A percentile compares a stretch with the other conserved stretches of the same genome.
phyloP scores from a whole-genome alignment of 2,329 filamentous ascomycete genomes.

The Anisogramma anomala region DNA sequence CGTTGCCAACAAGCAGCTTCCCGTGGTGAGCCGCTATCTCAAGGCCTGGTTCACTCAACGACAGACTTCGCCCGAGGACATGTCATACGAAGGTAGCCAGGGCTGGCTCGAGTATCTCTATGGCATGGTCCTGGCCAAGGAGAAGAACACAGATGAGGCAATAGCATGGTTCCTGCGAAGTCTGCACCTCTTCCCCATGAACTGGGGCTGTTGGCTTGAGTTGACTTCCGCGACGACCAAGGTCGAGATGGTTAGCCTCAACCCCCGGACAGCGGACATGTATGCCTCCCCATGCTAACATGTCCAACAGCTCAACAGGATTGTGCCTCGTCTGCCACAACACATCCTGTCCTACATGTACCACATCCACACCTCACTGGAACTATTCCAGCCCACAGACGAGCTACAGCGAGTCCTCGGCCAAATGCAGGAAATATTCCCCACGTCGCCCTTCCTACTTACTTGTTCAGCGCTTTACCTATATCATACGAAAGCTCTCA shows the following conservation, averaged over 20 bases:
- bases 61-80: constrained; percentile 39
- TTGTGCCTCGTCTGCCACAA: constrained; percentile 63
- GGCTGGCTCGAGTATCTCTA: constrained; percentile 93
- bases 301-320: constrained; percentile 50
- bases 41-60: constrained; percentile 70
- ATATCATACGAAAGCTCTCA: constrained; percentile 80
- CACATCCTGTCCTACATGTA: constrained; percentile 94
- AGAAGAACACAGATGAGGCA: constrained; percentile 78
- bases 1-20: constrained; percentile 74
- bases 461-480: constrained; percentile 79
- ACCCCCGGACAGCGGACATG: background rate
- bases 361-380: constrained; percentile 78
- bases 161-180: constrained; percentile 80
- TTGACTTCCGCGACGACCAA: constrained; percentile 69
- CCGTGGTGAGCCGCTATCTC: constrained; percentile 61
- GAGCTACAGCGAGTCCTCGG: constrained; percentile 63
- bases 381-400: constrained; percentile 77
- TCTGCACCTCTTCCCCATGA: constrained; percentile 82
- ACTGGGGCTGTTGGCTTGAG: constrained; percentile 96
- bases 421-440: constrained; percentile 74
- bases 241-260: constrained; percentile 60
- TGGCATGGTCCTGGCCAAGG: constrained; percentile 78
- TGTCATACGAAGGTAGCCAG: constrained; percentile 51
- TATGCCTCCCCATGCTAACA: constrained; percentile 19
- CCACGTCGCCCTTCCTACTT: constrained; percentile 75